Conservation (phyloP, 768 basidiomycete genomes). For the Tylopilus sp. region DNA sequence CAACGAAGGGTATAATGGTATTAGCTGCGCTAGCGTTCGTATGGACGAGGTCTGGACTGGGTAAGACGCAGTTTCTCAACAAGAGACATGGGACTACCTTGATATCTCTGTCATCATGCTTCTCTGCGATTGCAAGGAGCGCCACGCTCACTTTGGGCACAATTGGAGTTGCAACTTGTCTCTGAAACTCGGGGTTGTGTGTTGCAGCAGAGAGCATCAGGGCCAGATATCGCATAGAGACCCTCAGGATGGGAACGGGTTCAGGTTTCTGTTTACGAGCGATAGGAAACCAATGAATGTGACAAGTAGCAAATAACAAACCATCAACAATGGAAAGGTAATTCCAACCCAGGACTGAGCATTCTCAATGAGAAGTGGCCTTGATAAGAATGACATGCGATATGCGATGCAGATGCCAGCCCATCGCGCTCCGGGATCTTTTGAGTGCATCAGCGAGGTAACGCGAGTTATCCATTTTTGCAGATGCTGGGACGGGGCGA, state of each 20-base stretch:
- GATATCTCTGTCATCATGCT: slow-evolving; percentile 46
- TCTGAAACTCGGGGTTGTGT: slow-evolving; percentile 74
- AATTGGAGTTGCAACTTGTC: slow-evolving; percentile 71
- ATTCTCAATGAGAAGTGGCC: slow-evolving; percentile 58
- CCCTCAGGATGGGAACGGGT: slow-evolving; percentile 54
- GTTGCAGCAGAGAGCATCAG: slow-evolving; percentile 57
- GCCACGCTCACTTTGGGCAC: slow-evolving; percentile 67
- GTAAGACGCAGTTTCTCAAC: slow-evolving; percentile 3
- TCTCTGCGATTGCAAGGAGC: slow-evolving; percentile 55
- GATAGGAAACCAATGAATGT: slow-evolving; percentile 11
- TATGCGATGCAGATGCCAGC: slow-evolving; percentile 74
- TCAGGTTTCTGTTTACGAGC: slow-evolving; percentile 59
- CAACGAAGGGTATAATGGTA: slow-evolving; percentile 65
- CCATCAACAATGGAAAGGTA: slow-evolving; percentile 63
- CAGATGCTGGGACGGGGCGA: slow-evolving; percentile 61
- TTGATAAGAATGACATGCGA: slow-evolving; percentile 59
- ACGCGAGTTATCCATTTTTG: slow-evolving; percentile 76
- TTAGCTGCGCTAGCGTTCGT: slow-evolving; percentile 49
- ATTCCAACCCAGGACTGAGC: slow-evolving; percentile 71
- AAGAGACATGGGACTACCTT: slow-evolving; percentile 40
- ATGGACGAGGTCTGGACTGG: slow-evolving; percentile 42
- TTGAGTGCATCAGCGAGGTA: slow-evolving; percentile 72
- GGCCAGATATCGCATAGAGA: slow-evolving; percentile 60
- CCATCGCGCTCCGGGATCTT: slow-evolving; percentile 76
- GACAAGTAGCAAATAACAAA: slow-evolving; percentile 41